Base-by-base conservation (phyloP, 75 land plant species). In the Ceratopteris richardii region DNA sequence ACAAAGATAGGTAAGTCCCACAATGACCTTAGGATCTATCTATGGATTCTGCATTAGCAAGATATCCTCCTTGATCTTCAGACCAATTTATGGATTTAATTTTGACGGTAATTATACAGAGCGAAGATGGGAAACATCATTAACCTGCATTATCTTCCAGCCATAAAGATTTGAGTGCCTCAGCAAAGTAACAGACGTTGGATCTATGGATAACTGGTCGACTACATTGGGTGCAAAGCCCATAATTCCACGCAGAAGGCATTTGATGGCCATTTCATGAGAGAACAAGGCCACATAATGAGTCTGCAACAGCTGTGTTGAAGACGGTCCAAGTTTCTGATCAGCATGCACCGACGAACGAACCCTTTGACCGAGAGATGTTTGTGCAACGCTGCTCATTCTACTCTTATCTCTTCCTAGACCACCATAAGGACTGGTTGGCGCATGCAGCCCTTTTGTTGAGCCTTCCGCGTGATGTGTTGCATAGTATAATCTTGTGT, bases 261-360 rank as follows among this genome's bases (percentile, higher is more conserved):
- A 87, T 62, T 81, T 87, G 2, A 87, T 87, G 9, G 92, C 85
- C 60, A 64, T 60, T 21, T 77, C 67, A 63, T 87, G 92, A 44
- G 82, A 78, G 66, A 87, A 83, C 48, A 87, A 60, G 0, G 88
- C 92, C 36, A 82, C 61, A 56, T 36, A 58, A 22, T 58, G 47
- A 25, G 73, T 20, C 14, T 3, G 9, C 9, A 9, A 14, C 21
- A 46, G 5, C 17, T 17, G n/a, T 14, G 3, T 46, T 20, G 17
- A 14, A 14, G 33, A 21, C 39, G 64, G 43, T 18, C 33, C 41
- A 18, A 29, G 47, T 31, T 57, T 60, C 43, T 29, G 67, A 53
- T 31, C 42, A 77, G 67, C 25, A 52, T 51, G 28, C 66, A 66
- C 2, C 72, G 67, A 27, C 68, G 64, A 17, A 77, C 87, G 31